Percentiles rank a stretch among this genome's conserved stretches.
Conservation (phyloP, 768 basidiomycete species). For the Tylopilus subfusipes region DNA sequence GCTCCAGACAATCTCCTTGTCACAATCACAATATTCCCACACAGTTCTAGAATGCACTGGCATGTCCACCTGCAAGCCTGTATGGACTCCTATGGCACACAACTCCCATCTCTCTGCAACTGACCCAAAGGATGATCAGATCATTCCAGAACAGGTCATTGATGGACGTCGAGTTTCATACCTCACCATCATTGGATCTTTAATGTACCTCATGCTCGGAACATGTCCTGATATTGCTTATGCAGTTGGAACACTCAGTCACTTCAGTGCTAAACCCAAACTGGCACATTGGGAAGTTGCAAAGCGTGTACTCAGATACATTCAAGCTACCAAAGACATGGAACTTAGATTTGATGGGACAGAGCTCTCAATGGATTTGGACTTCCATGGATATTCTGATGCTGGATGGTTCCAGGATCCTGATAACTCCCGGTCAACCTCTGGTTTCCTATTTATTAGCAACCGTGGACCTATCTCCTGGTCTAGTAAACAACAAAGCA, state of each 20-base stretch:
- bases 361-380: not conserved
- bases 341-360: not conserved
- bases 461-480: not conserved
- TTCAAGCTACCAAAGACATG: not conserved
- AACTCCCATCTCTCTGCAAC: not conserved
- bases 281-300: not conserved
- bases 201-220: constrained; percentile 5
- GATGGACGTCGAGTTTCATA: not conserved
- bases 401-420: not conserved
- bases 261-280: no score
- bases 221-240: not conserved
- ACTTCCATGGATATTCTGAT: not conserved
- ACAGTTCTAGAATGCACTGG: constrained; percentile 13
- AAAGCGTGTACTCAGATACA: not conserved
- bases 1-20: constrained; percentile 26
- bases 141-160: not conserved
- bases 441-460: not conserved
- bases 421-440: not conserved
- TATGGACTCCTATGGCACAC: constrained; percentile 9
- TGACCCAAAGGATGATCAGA: not conserved
- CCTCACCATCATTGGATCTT: not conserved
- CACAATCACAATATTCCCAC: constrained; percentile 20
- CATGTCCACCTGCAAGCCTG: not conserved
- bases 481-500: not conserved
- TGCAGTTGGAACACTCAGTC: not conserved